Percentiles rank a stretch among this genome's conserved stretches.
Evolutionary conservation across 202 grass and related monocot genomes (phyloP).

Genomic region (Panicum hallii): DNA sequence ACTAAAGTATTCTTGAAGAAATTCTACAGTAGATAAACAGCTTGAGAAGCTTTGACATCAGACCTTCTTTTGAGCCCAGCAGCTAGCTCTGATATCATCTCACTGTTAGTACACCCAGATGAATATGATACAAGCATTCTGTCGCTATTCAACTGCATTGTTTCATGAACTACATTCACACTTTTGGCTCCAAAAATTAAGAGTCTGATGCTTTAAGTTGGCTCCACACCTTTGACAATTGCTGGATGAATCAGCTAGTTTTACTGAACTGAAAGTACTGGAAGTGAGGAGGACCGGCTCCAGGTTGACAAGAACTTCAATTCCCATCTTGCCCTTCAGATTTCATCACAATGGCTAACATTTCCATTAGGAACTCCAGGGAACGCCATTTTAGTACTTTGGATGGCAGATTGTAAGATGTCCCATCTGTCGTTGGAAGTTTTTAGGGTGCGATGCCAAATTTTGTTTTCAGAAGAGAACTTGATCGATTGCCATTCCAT

Average conservation of each 20-base stretch:
- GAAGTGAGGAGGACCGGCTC: neutral
- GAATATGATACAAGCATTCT: neutral
- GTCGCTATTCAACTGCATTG: constrained; percentile 3
- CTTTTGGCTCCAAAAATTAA: neutral
- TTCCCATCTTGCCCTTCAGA: constrained; percentile 27
- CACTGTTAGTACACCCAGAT: neutral
- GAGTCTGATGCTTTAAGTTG: neutral
- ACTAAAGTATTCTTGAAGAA: constrained; percentile 14
- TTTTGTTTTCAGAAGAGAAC: constrained; percentile 7
- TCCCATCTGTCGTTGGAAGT: neutral
- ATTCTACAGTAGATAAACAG: neutral
- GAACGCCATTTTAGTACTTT: constrained; percentile 12
- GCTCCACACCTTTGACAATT: neutral
- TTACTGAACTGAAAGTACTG: neutral
- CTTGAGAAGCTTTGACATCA: neutral
- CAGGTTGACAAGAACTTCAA: neutral
- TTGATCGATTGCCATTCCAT: neutral
- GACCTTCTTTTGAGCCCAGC: constrained; percentile 10
- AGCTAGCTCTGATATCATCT: neutral
- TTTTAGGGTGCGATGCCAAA: neutral
- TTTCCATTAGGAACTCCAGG: neutral
- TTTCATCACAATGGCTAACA: constrained; percentile 8
- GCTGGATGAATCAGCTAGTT: neutral
- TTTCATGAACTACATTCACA: constrained; percentile 21
- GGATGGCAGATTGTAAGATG: neutral